phyloP scores from a whole-genome alignment of 306 rosid genomes.

The Mimosa bimucronata region DNA sequence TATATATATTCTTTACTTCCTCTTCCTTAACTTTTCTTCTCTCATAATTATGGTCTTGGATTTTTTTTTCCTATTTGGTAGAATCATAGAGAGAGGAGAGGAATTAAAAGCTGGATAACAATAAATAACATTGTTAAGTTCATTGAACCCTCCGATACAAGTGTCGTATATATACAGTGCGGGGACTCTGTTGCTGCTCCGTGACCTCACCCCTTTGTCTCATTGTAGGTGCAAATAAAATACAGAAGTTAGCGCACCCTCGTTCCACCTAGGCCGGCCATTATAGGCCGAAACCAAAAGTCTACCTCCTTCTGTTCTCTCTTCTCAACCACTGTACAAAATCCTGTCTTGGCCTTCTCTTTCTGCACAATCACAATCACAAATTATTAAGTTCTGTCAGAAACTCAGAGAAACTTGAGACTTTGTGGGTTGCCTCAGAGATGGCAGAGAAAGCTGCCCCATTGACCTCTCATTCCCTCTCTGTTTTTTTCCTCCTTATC shows the following conservation, averaged over 20 bases:
- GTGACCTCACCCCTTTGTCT: neutral
- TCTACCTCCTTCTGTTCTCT: neutral
- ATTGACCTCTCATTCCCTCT: slow-evolving; percentile 16
- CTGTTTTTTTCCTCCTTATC: slow-evolving; percentile 34
- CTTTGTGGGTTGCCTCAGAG: slow-evolving; percentile 1
- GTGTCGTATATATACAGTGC: no score
- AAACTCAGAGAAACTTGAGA: neutral
- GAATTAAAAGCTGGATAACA: neutral
- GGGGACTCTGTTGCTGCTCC: no score
- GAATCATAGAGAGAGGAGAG: no score
- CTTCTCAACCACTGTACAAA: neutral
- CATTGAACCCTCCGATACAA: neutral
- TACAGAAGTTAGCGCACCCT: neutral
- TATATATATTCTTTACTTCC: neutral
- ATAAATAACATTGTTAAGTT: neutral
- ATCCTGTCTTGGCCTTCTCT: no score
- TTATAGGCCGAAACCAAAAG: neutral
- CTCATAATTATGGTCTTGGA: neutral
- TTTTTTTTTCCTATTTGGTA: neutral
- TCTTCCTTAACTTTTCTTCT: neutral
- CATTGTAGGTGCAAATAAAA: no score
- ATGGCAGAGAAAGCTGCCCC: slow-evolving; percentile 37
- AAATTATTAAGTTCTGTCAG: neutral
- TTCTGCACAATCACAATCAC: neutral
- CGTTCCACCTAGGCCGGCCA: neutral